A percentile compares a stretch with the other conserved stretches of the same genome.
Conservation (phyloP, 768 basidiomycete species). For the Scleroderma citrinum region DNA sequence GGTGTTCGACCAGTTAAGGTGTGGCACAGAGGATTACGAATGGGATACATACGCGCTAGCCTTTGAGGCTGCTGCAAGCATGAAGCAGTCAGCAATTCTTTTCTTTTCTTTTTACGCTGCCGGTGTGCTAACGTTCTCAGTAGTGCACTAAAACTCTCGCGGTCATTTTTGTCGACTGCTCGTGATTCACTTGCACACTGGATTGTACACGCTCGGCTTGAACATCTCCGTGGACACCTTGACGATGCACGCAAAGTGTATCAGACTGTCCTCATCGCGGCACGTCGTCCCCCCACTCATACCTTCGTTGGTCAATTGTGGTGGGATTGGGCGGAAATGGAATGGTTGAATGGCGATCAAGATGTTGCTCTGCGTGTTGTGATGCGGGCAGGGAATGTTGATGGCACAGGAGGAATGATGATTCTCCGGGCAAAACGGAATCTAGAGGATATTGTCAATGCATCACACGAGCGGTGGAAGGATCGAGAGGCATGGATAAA, state of each 20-base stretch:
- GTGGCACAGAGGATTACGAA: constrained; percentile 42
- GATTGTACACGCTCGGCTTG: constrained; percentile 73
- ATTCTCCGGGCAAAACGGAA: constrained; percentile 59
- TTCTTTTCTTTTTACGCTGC: neutral
- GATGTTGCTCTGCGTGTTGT: constrained; percentile 50
- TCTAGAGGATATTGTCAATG: constrained; percentile 47
- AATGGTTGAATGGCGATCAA: constrained; percentile 57
- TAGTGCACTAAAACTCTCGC: constrained; percentile 69
- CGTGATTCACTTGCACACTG: constrained; percentile 60
- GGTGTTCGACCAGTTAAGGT: constrained; percentile 53
- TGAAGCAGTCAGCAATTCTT: constrained; percentile 46
- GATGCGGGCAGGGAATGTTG: constrained; percentile 47
- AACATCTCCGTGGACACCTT: constrained; percentile 54
- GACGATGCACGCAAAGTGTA: constrained; percentile 78
- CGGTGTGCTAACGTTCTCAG: constrained; percentile 8
- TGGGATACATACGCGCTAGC: constrained; percentile 66
- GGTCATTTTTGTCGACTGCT: constrained; percentile 47
- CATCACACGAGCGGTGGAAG: constrained; percentile 39
- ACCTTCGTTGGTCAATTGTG: constrained; percentile 46
- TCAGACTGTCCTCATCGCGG: constrained; percentile 53
- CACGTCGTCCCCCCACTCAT: constrained; percentile 31
- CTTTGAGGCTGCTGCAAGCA: constrained; percentile 56
- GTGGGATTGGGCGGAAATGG: constrained; percentile 85
- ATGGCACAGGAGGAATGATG: constrained; percentile 46
- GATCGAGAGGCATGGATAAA: constrained; percentile 62